These are phyloP conservation scores for Verbascum thapsus DNA, from an alignment of 257 asterid genomes.

Conservation along the genomic window DNA sequence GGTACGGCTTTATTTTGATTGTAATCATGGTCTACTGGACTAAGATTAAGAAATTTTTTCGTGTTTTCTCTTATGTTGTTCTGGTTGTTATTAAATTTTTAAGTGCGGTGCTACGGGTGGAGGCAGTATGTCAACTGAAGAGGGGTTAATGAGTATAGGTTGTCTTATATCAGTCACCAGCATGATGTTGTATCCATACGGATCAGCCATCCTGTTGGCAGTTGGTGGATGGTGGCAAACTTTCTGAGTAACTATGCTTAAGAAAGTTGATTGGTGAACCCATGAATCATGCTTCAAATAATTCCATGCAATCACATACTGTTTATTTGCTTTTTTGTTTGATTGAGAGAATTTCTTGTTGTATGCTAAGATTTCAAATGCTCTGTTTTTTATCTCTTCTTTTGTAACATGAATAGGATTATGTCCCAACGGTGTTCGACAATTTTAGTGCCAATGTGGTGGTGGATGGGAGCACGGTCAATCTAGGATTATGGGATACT, in stretches of 20 bases:
- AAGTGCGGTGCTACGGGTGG: conserved; percentile 6
- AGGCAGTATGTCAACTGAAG: not conserved
- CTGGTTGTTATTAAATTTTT: not conserved
- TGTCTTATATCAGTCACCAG: not conserved
- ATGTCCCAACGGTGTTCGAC: conserved; percentile 82
- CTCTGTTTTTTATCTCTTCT: not conserved
- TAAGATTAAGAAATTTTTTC: not conserved
- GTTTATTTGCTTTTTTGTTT: not conserved
- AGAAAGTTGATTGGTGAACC: not conserved
- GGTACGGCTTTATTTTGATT: not conserved
- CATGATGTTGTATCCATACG: not conserved
- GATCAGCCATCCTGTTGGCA: not conserved
- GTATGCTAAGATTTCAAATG: not conserved
- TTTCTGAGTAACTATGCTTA: conserved; percentile 2
- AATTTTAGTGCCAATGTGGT: conserved; percentile 80
- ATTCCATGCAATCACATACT: conserved; percentile 8
- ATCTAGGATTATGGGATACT: conserved; percentile 81
- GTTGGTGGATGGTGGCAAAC: not conserved
- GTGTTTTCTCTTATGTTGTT: not conserved
- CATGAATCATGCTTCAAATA: not conserved
- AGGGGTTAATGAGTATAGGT: not conserved
- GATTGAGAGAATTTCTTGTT: conserved; percentile 6
- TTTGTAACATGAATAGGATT: conserved; percentile 49
- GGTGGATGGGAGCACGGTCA: conserved; percentile 77
- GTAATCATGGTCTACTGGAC: not conserved